Percentiles rank a stretch among this genome's conserved stretches.
Conservation (phyloP, 164 flowering plant species). For the Sedum album region DNA sequence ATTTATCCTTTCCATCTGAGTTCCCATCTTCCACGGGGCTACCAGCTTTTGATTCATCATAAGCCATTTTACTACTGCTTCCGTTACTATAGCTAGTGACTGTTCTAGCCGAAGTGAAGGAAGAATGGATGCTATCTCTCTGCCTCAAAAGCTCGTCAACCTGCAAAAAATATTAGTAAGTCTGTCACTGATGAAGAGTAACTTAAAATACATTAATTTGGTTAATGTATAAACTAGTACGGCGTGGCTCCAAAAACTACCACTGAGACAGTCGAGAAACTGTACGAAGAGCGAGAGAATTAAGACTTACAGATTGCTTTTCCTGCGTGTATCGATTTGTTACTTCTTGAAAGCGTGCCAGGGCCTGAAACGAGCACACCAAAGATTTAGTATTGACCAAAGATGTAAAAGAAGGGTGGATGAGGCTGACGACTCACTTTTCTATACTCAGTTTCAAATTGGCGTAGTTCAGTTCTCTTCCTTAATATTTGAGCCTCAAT, state of each 20-base stretch:
- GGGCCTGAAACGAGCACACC: conserved; percentile 43
- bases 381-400: neutral
- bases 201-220: neutral
- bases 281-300: too few relatives aligned
- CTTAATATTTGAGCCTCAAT: conserved; percentile 80
- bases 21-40: conserved; percentile 55
- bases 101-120: conserved; percentile 53
- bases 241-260: neutral
- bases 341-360: conserved; percentile 91
- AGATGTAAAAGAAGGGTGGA: neutral
- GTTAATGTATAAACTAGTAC: neutral
- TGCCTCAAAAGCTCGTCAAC: conserved; percentile 91
- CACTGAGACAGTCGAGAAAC: too few relatives aligned
- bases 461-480: conserved; percentile 88
- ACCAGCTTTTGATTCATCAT: conserved; percentile 50
- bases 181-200: neutral
- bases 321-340: conserved; percentile 83
- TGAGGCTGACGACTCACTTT: conserved; percentile 32
- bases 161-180: conserved; percentile 23
- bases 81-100: conserved; percentile 35
- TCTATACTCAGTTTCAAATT: conserved; percentile 90
- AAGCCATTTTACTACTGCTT: conserved; percentile 41
- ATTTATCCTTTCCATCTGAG: conserved; percentile 71
- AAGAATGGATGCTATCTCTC: conserved; percentile 67
- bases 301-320: conserved; percentile 72